Percentiles rank a stretch among this genome's conserved stretches.
These are phyloP conservation scores for Neostapfia colusana DNA, from an alignment of 176 grass and related monocot genomes.

Conservation along the genomic window DNA sequence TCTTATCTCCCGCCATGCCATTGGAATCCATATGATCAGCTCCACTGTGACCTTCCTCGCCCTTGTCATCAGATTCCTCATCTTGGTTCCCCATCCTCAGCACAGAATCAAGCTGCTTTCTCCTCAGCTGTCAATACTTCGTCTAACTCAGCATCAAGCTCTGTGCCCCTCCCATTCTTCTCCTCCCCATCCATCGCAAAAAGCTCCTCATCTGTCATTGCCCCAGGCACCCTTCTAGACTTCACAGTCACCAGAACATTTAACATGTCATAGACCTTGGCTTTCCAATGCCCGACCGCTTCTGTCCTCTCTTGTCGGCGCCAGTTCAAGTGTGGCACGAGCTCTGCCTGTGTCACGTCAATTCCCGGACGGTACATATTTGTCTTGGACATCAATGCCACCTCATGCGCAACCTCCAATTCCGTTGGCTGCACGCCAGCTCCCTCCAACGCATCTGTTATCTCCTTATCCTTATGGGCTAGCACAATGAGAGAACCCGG, in stretches of 20 bases:
- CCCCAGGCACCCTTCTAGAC: slow-evolving; percentile 87
- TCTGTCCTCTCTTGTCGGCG: slow-evolving; percentile 79
- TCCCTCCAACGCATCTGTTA: slow-evolving; percentile 86
- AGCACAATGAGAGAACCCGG: slow-evolving; percentile 90
- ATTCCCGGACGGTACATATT: slow-evolving; percentile 97
- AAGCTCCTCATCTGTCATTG: slow-evolving; percentile 93
- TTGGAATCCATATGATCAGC: slow-evolving; percentile 51
- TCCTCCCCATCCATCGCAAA: slow-evolving; percentile 76
- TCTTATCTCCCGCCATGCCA: slow-evolving; percentile 69
- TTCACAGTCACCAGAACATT: slow-evolving; percentile 91
- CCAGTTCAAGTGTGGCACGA: slow-evolving; percentile 88
- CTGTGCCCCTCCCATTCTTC: slow-evolving; percentile 45
- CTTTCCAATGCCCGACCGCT: slow-evolving; percentile 82
- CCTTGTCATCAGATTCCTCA: slow-evolving; percentile 57
- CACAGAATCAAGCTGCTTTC: slow-evolving; percentile 86
- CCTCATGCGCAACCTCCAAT: slow-evolving; percentile 86
- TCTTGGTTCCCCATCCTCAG: slow-evolving; percentile 67
- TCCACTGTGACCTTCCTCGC: slow-evolving; percentile 39
- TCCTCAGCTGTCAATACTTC: slow-evolving; percentile 82
- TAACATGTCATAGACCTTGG: slow-evolving; percentile 88
- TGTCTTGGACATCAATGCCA: slow-evolving; percentile 88
- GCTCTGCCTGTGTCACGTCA: slow-evolving; percentile 93
- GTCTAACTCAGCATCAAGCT: slow-evolving; percentile 76
- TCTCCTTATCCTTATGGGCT: slow-evolving; percentile 93
- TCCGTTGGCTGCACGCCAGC: slow-evolving; percentile 83